Evolutionary conservation across 331 rosid genomes (phyloP), one percentile per base, ranked within the genome.

Genomic region (Telfairia occidentalis): DNA sequence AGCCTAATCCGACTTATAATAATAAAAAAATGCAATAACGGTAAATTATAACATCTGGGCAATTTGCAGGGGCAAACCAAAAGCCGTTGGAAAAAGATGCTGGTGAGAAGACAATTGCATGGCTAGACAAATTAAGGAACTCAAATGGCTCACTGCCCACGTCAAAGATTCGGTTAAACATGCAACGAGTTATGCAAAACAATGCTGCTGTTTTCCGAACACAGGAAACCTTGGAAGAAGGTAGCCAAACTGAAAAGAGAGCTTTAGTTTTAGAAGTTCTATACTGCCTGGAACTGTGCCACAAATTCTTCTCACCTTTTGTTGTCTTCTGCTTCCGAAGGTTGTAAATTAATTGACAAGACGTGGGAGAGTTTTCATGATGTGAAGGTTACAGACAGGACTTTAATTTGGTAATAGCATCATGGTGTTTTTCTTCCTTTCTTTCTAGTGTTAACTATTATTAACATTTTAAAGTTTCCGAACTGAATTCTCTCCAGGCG

Each of bases 121-220:
- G 97, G 98, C 85, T 95, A 73, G 96, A 95, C 87, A 91, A 88
- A 81, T 52, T 95, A 74, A 88, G 98, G 82, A 90, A 95, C 75
- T 83, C 98, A 74, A 90, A 87, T 79, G 98, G 98, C 28, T 85
- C 98, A 50, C 53, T 87, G 19, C 96, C 89, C 40, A 91, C 98
- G 80, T 84, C 98, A 19, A 65, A 85, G 24, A 90, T 95, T 79
- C 84, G 98, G 75, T 85, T 95, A 82, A 88, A 95, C 83, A 91
- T 95, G 98, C 98, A 95, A 81, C 86, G 96, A 19, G 19, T 88
- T 18, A 95, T 95, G 98, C 98, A 95, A 88, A 95, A 38, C 74
- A 90, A 95, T 82, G 98, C 97, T 79, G 97, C 98, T 82, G 98
- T 95, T 55, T 95, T 95, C 88, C 98, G 98, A 49, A 92, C 96